phyloP scores from a whole-genome alignment of 257 asterid species.

The Dorcoceras hygrometricum region DNA sequence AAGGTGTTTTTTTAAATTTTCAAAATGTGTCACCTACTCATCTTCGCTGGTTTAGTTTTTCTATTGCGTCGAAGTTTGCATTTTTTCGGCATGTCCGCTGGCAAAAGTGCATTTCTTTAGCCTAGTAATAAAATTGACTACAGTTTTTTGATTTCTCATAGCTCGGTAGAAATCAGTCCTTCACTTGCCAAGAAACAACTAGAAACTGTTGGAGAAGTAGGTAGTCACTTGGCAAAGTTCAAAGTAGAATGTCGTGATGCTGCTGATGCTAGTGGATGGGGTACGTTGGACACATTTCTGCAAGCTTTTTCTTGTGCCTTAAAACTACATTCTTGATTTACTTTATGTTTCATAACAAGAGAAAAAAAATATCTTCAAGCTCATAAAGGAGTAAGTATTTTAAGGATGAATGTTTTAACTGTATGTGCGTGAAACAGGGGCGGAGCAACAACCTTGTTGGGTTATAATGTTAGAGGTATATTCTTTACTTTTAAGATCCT shows the following conservation, averaged over 20 bases:
- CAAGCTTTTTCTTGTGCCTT: slow-evolving; percentile 21
- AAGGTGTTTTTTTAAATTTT: background rate
- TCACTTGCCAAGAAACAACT: slow-evolving; percentile 85
- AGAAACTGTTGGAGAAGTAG: slow-evolving; percentile 80
- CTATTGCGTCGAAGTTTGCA: slow-evolving; percentile 10
- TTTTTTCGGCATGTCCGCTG: slow-evolving; percentile 13
- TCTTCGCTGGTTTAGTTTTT: slow-evolving; percentile 17
- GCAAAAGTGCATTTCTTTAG: slow-evolving; percentile 12
- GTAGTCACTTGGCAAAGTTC: slow-evolving; percentile 66
- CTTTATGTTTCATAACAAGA: slow-evolving; percentile 8
- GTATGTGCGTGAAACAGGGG: slow-evolving; percentile 50
- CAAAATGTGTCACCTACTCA: slow-evolving; percentile 2
- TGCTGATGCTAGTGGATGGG: slow-evolving; percentile 88
- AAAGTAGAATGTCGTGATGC: slow-evolving; percentile 94
- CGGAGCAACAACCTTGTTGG: slow-evolving; percentile 89
- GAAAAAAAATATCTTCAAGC: background rate
- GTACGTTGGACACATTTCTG: slow-evolving; percentile 41
- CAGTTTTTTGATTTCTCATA: slow-evolving; percentile 40
- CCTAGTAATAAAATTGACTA: slow-evolving; percentile 20
- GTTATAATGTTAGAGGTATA: slow-evolving; percentile 95
- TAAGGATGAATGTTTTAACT: slow-evolving; percentile 11
- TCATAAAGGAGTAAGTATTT: slow-evolving; percentile 1
- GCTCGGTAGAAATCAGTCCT: slow-evolving; percentile 95
- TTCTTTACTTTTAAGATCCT: slow-evolving; percentile 6
- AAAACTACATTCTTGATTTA: slow-evolving; percentile 15